These are phyloP conservation scores for Scleroderma citrinum DNA, from an alignment of 768 basidiomycete genomes.

Conservation along the genomic window DNA sequence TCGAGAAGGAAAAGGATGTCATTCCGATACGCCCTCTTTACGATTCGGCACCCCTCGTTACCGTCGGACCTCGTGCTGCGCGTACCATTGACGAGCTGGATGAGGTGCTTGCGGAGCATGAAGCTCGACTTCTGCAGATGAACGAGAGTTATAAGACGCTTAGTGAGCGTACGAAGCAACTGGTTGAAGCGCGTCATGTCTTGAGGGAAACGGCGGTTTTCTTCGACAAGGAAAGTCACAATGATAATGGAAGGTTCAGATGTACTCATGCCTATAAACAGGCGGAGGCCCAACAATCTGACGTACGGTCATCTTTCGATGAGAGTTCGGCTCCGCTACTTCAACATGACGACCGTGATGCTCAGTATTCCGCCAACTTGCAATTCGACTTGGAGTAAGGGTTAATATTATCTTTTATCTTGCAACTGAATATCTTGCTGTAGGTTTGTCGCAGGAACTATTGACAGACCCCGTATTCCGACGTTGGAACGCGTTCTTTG, in stretches of 20 bases:
- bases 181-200: slow-evolving; percentile 92
- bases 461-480: slow-evolving; percentile 84
- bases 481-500: slow-evolving; percentile 97
- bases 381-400: slow-evolving; percentile 88
- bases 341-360: slow-evolving; percentile 84
- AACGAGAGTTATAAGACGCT: slow-evolving; percentile 88
- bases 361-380: slow-evolving; percentile 44
- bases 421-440: background rate
- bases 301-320: slow-evolving; percentile 86
- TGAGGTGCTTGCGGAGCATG: slow-evolving; percentile 79
- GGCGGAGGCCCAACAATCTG: slow-evolving; percentile 74
- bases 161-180: slow-evolving; percentile 78
- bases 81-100: slow-evolving; percentile 94
- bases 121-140: slow-evolving; percentile 80
- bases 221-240: slow-evolving; percentile 68
- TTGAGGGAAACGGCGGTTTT: slow-evolving; percentile 93
- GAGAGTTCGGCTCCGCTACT: slow-evolving; percentile 88
- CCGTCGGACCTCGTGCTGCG: slow-evolving; percentile 87
- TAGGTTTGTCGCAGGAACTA: slow-evolving; percentile 94
- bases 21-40: slow-evolving; percentile 79
- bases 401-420: background rate
- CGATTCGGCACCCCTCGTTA: slow-evolving; percentile 82
- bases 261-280: slow-evolving; percentile 25
- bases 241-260: background rate
- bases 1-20: slow-evolving; percentile 78